phyloP scores from a whole-genome alignment of 2,329 filamentous ascomycete genomes.

The Hymenoscyphus linearis region DNA sequence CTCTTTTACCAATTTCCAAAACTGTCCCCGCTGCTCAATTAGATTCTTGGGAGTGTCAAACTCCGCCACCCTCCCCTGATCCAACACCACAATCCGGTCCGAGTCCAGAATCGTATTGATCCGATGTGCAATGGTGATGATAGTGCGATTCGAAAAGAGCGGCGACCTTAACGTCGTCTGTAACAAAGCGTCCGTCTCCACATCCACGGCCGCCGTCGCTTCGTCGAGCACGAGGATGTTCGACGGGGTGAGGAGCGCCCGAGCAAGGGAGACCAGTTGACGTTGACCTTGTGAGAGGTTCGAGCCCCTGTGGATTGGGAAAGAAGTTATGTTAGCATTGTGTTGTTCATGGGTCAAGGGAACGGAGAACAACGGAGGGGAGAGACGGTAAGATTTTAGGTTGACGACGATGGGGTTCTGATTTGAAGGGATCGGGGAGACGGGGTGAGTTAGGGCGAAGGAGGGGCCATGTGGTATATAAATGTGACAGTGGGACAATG shows the following conservation, averaged over 20 bases:
- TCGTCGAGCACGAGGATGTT: conserved; percentile 97
- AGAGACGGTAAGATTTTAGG: conserved; percentile 7
- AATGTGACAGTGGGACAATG: conserved; percentile 4
- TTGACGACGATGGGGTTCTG: not conserved
- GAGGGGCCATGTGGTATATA: conserved; percentile 8
- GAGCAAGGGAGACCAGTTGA: conserved; percentile 87
- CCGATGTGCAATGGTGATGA: conserved; percentile 96
- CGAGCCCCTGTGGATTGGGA: conserved; percentile 55
- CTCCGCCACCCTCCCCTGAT: conserved; percentile 84
- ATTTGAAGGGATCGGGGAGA: conserved; percentile 9
- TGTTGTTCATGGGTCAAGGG: not conserved
- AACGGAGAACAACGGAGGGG: conserved; percentile 3
- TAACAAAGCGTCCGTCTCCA: conserved; percentile 63
- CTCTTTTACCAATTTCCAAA: conserved; percentile 88
- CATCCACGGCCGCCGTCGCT: conserved; percentile 74
- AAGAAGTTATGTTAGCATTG: conserved; percentile 3
- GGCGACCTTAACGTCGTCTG: conserved; percentile 59
- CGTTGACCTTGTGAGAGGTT: conserved; percentile 94
- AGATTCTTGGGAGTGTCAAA: conserved; percentile 83
- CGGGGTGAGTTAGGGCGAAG: conserved; percentile 7
- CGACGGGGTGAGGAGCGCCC: conserved; percentile 88
- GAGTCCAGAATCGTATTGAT: conserved; percentile 93
- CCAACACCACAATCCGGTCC: conserved; percentile 89
- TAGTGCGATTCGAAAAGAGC: conserved; percentile 83
- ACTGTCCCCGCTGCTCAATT: conserved; percentile 69